Evolutionary conservation across 2,329 filamentous ascomycete genomes (phyloP).

Genomic region (Trichoderma gracile): DNA sequence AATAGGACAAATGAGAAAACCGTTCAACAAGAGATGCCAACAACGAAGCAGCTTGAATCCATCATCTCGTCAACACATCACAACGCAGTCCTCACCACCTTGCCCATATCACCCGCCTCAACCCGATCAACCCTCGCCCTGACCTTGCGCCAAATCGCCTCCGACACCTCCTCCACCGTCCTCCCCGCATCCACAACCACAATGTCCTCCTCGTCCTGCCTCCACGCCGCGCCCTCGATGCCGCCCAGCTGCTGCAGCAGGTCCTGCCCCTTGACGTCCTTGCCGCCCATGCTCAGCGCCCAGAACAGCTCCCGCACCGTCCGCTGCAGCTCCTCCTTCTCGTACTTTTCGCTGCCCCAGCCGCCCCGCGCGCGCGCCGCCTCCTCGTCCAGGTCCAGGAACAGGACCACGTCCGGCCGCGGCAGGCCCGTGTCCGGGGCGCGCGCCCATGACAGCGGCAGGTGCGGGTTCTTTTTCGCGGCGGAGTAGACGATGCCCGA

Average conservation of each 20-base stretch:
- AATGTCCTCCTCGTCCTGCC: slow-evolving; percentile 55
- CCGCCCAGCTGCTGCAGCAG: slow-evolving; percentile 31
- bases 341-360: slow-evolving; percentile 87
- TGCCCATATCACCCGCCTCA: slow-evolving; percentile 52
- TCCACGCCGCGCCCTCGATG: slow-evolving; percentile 38
- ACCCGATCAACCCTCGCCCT: slow-evolving; percentile 49
- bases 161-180: slow-evolving; percentile 57
- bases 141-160: slow-evolving; percentile 57
- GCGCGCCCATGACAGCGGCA: slow-evolving; percentile 78
- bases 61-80: slow-evolving; percentile 19
- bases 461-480: slow-evolving; percentile 72
- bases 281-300: slow-evolving; percentile 51
- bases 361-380: slow-evolving; percentile 76
- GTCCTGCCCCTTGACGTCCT: slow-evolving; percentile 37
- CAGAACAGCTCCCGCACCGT: slow-evolving; percentile 75
- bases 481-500: slow-evolving; percentile 91
- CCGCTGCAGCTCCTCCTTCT: slow-evolving; percentile 78
- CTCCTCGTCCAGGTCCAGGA: slow-evolving; percentile 76
- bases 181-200: slow-evolving; percentile 56
- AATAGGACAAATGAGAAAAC: not conserved
- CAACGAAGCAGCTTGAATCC: not conserved
- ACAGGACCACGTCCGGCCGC: slow-evolving; percentile 82
- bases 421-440: slow-evolving; percentile 84
- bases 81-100: slow-evolving; percentile 42
- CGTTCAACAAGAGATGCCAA: not conserved